Percentiles rank a stretch among this genome's conserved stretches.
phyloP scores from a whole-genome alignment of 2,329 filamentous ascomycete genomes.

The Sarocladium kiliense region DNA sequence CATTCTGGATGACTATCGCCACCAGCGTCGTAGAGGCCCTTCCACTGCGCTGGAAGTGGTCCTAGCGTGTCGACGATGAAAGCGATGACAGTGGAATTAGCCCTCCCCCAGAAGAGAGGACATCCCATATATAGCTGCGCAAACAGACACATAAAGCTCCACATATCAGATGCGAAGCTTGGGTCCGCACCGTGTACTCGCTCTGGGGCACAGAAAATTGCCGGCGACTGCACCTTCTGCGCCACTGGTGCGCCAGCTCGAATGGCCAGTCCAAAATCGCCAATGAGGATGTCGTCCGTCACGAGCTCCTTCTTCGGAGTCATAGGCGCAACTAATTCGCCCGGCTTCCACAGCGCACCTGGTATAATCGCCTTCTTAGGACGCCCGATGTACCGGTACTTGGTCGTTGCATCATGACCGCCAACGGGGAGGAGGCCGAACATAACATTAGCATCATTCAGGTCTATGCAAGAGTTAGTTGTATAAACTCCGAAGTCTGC shows the following conservation, averaged over 20 bases:
- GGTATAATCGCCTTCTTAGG: slow-evolving; percentile 10
- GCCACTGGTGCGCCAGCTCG: slow-evolving; percentile 7
- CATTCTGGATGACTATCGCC: slow-evolving; percentile 1
- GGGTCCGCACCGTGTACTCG: slow-evolving; percentile 10
- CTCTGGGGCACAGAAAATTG: slow-evolving; percentile 14
- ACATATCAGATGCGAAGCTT: slow-evolving; percentile 14
- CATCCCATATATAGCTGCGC: slow-evolving; percentile 10
- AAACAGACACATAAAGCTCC: slow-evolving; percentile 15
- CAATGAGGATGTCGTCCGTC: slow-evolving; percentile 10
- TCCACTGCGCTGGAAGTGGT: slow-evolving; percentile 13
- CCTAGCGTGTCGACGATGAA: slow-evolving; percentile 10
- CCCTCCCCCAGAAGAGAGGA: slow-evolving; percentile 7
- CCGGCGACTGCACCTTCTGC: slow-evolving; percentile 12
- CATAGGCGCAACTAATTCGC: slow-evolving; percentile 12
- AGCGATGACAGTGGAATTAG: neutral
- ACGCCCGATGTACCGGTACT: slow-evolving; percentile 11
- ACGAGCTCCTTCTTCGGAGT: slow-evolving; percentile 5
- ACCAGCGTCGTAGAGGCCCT: slow-evolving; percentile 8
- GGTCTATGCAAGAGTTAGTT: slow-evolving; percentile 7
- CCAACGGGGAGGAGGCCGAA: slow-evolving; percentile 7
- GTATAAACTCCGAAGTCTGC: neutral
- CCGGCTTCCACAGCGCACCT: slow-evolving; percentile 10
- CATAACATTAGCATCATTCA: slow-evolving; percentile 13
- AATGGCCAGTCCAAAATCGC: slow-evolving; percentile 12
- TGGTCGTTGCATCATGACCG: neutral